phyloP scores from a whole-genome alignment of 495 filamentous ascomycete species.

The Aspergillus bridgeri region DNA sequence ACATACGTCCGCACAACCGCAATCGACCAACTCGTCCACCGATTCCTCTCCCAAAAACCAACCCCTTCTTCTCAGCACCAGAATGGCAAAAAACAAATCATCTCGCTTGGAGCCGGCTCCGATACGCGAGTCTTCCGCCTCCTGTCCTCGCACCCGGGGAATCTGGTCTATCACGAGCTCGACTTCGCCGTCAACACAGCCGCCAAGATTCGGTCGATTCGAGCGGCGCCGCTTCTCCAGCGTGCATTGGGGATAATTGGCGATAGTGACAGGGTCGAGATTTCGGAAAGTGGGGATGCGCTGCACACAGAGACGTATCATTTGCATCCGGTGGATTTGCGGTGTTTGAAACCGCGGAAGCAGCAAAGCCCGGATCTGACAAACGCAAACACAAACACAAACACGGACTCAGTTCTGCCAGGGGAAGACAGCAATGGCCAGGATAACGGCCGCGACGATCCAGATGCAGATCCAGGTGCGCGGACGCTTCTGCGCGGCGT shows the following conservation, averaged over 20 bases:
- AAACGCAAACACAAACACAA: too few species aligned
- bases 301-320: conserved; percentile 56
- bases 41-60: conserved; percentile 61
- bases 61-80: conserved; percentile 3
- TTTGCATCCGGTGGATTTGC: conserved; percentile 80
- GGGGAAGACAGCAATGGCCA: background rate
- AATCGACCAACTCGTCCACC: conserved; percentile 72
- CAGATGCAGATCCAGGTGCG: too few species aligned
- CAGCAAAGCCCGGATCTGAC: too few species aligned
- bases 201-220: conserved; percentile 58
- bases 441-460: conserved; percentile 8
- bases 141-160: conserved; percentile 42
- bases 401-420: background rate
- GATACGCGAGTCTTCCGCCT: conserved; percentile 82
- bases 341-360: conserved; percentile 44
- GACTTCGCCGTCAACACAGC: conserved; percentile 77
- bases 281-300: conserved; percentile 37
- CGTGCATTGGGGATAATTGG: conserved; percentile 25
- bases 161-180: conserved; percentile 82
- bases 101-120: conserved; percentile 90
- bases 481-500: conserved; percentile 30
- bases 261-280: conserved; percentile 16
- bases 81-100: conserved; percentile 65
- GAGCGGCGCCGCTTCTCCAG: conserved; percentile 36
- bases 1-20: conserved; percentile 92